phyloP scores from a whole-genome alignment of 306 rosid species.

The Coriaria nepalensis region DNA sequence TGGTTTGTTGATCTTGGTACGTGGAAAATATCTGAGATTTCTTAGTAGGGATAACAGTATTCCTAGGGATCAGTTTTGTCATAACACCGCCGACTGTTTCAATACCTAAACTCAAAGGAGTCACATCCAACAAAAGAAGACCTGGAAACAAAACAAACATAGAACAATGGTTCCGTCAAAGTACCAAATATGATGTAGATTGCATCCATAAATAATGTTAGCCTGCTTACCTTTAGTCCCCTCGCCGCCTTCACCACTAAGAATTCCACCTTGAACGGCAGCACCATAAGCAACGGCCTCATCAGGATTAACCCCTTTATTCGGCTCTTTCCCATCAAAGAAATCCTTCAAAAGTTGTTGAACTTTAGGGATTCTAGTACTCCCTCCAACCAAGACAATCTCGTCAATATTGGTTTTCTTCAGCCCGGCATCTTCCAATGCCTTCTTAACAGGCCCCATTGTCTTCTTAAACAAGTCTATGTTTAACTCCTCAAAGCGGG shows the following conservation, averaged over 20 bases:
- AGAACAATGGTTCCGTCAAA: no score
- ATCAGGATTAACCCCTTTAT: slow-evolving; percentile 46
- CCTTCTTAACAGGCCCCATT: slow-evolving; percentile 39
- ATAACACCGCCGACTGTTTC: slow-evolving; percentile 50
- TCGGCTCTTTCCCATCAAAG: slow-evolving; percentile 48
- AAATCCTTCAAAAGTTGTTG: slow-evolving; percentile 36
- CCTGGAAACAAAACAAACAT: slow-evolving; percentile 10
- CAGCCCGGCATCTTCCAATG: slow-evolving; percentile 32
- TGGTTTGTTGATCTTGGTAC: slow-evolving; percentile 43
- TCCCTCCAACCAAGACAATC: slow-evolving; percentile 46
- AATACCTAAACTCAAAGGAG: slow-evolving; percentile 43
- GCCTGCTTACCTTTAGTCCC: slow-evolving; percentile 21
- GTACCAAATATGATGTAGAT: neutral
- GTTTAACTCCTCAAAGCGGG: slow-evolving; percentile 46
- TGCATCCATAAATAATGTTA: neutral
- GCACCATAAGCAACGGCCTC: slow-evolving; percentile 55
- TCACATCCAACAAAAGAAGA: slow-evolving; percentile 33
- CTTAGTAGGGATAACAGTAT: slow-evolving; percentile 38
- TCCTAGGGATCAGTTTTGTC: slow-evolving; percentile 48
- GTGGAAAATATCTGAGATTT: slow-evolving; percentile 42
- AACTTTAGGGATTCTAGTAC: slow-evolving; percentile 45
- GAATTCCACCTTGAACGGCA: slow-evolving; percentile 40
- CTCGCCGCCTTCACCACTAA: slow-evolving; percentile 34
- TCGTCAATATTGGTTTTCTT: slow-evolving; percentile 33
- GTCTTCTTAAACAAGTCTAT: slow-evolving; percentile 49